A percentile compares a stretch with the other conserved stretches of the same genome.
Evolutionary conservation across 225 moss, liverwort and hornwort species (phyloP).

Genomic region (Polytrichum commune): DNA sequence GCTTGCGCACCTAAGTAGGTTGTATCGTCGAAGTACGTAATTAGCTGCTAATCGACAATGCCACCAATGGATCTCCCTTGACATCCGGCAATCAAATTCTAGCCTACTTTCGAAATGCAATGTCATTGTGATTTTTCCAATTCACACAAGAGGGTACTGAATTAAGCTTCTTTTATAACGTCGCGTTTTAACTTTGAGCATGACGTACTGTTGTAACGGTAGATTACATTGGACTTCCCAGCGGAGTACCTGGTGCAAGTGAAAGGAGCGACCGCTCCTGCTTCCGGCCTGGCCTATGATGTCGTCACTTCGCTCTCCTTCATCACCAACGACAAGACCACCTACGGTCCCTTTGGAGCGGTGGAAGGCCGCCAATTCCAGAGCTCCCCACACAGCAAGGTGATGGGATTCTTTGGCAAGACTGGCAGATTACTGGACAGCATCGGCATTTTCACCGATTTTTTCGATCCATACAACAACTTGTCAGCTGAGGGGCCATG

Average conservation of each 20-base stretch:
- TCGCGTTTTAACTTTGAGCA: background rate
- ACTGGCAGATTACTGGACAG: background rate
- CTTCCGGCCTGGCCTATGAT: too few species aligned
- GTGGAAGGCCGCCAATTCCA: background rate
- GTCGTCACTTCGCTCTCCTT: conserved; percentile 6
- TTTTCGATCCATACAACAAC: background rate
- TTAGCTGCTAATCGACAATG: too few species aligned
- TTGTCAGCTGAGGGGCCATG: background rate
- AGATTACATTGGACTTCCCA: background rate
- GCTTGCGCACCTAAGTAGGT: too few species aligned
- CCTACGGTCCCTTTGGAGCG: conserved; percentile 2
- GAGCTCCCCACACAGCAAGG: background rate
- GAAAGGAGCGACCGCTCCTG: background rate
- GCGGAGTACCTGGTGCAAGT: background rate
- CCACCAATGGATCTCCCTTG: too few species aligned
- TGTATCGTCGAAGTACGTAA: too few species aligned
- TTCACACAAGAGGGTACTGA: background rate
- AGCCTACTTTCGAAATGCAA: background rate
- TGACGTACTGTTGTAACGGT: background rate
- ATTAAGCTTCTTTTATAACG: background rate
- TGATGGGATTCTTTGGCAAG: conserved; percentile 8
- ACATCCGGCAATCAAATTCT: background rate
- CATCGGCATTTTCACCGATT: background rate
- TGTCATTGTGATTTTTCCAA: background rate
- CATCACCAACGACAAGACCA: conserved; percentile 6